Evolutionary conservation across 1,284 basidiomycete species (phyloP).

Genomic region (Pterula multifida): DNA sequence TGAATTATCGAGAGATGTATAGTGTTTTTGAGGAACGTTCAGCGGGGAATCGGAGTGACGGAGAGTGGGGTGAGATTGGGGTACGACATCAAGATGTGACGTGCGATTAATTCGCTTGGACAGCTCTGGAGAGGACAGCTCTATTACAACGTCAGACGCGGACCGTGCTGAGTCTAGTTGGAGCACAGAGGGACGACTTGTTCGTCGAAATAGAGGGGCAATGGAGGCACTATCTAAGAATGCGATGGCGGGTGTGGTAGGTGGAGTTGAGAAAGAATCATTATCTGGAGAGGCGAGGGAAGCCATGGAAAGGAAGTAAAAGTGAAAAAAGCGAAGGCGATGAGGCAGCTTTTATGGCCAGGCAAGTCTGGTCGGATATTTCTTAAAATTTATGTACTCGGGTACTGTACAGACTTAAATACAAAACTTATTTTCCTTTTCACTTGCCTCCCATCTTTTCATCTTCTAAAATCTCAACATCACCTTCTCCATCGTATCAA

Average conservation of each 20-base stretch:
- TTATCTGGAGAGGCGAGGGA: background rate
- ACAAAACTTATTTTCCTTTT: too few species aligned
- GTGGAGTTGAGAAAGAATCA: background rate
- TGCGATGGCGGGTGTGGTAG: background rate
- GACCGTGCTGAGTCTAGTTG: background rate
- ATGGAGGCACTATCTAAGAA: background rate
- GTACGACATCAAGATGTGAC: background rate
- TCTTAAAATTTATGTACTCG: too few species aligned
- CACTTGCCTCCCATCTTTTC: too few species aligned
- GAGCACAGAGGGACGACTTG: background rate
- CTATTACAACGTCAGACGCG: background rate
- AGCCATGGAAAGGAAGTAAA: background rate
- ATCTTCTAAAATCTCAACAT: too few species aligned
- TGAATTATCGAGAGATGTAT: slow-evolving; percentile 20
- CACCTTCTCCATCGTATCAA: too few species aligned
- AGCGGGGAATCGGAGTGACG: background rate
- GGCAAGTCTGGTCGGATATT: too few species aligned
- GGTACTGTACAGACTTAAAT: too few species aligned
- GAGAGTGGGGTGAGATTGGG: background rate
- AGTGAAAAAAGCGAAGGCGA: background rate
- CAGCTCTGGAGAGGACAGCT: background rate
- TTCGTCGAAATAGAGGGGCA: background rate
- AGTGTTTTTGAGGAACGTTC: background rate
- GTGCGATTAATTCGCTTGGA: background rate
- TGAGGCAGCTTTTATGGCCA: too few species aligned